Base-by-base conservation (phyloP, 495 filamentous ascomycete genomes). In the Penicillium desertorum region DNA sequence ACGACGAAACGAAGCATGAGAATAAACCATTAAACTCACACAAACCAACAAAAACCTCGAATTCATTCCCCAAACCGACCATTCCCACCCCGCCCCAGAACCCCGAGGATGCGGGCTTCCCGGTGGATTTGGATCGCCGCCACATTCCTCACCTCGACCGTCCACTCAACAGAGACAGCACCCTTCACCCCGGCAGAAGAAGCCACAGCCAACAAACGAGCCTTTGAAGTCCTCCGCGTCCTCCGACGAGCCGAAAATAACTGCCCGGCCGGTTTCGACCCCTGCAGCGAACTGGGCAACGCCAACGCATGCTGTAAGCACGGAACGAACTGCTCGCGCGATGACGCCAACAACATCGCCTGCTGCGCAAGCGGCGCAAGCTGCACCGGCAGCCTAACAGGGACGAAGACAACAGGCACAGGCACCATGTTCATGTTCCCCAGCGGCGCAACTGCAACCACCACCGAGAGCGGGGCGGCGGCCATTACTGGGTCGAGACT, bases 321-420 rank as follows among this genome's bases (percentile, higher is more conserved):
- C 22, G 76, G 74, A 42, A 75, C 81, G 12, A 72, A 72, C 34
- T 89, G 86, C 65, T 79, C 83, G 19, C 70, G 72, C 27, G 86
- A 89, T 64, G 66, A 65, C 30, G 82, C 79, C 19, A 72, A 81
- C 58, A 79, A 87, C 55, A 79, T 88, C 54, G 86, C 85, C 30
- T 89, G 86, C 70, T 89, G 86, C 68, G 83, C 84, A 7, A 75
- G 69, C 11, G 79, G 81, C 39, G 81, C 81, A 36, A 81, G 70
- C 34, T 89, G 86, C 63, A 88, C 84, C 0, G 86, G 86, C 4
- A 82, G 73, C 12, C 69, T 88, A 14, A 72, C 68, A 1, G 70
- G 56, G 5, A 60, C 70, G 8, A 63, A 51, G 14, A 50, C 64
- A 3, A 60, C 62, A 4, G 67, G 58, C 2, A 67, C 68, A 9